Percentiles rank a stretch among this genome's conserved stretches.
These are phyloP conservation scores for Petunia hybrid DNA, from an alignment of 305 asterid species.

Conservation along the genomic window DNA sequence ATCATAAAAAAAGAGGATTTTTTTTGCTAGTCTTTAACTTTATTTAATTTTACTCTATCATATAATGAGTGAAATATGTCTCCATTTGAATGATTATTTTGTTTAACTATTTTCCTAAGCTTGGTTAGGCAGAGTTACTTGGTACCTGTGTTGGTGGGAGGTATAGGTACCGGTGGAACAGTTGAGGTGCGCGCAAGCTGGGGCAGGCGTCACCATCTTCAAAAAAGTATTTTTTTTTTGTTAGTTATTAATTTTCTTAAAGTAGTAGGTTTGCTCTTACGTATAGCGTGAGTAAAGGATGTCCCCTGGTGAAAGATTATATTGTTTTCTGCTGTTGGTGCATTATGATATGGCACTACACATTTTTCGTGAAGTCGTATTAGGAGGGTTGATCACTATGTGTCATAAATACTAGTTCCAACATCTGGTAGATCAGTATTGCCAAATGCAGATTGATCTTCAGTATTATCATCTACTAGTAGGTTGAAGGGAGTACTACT, in stretches of 20 bases:
- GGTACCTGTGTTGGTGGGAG: too few species aligned
- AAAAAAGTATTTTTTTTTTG: not conserved
- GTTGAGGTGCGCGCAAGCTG: too few species aligned
- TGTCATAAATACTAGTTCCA: not conserved
- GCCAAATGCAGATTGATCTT: not conserved
- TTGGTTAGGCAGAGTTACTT: too few species aligned
- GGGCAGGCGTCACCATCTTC: too few species aligned
- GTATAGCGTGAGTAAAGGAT: not conserved
- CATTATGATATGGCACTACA: not conserved
- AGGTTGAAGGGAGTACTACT: not conserved
- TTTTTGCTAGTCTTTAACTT: too few species aligned
- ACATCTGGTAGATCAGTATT: not conserved
- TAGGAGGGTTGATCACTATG: not conserved
- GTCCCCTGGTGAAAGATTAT: not conserved
- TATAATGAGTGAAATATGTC: too few species aligned
- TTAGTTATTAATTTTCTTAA: not conserved
- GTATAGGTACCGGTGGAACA: too few species aligned
- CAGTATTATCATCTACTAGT: not conserved
- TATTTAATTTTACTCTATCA: too few species aligned
- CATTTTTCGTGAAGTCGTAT: slow-evolving; percentile 3
- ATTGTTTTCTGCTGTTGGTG: not conserved
- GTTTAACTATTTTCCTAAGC: too few species aligned
- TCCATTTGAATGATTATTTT: too few species aligned
- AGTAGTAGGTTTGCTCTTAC: not conserved
- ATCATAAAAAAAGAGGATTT: too few species aligned